phyloP scores from a whole-genome alignment of 768 basidiomycete species.

The Mycena venus region DNA sequence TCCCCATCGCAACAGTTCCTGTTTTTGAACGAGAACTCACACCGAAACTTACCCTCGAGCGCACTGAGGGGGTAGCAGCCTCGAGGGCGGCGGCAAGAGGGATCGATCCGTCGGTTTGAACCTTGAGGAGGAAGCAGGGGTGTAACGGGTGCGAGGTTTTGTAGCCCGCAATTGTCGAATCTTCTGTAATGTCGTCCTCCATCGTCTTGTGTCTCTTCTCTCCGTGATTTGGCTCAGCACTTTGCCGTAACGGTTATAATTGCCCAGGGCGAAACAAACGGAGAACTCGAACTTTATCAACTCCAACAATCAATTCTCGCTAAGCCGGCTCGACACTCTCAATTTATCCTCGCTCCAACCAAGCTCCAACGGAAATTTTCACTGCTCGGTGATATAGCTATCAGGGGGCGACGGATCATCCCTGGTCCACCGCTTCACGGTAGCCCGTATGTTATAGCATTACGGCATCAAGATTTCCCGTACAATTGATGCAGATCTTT shows the following conservation, averaged over 20 bases:
- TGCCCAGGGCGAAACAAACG: not conserved
- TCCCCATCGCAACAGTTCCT: no score
- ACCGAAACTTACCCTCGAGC: conserved; percentile 83
- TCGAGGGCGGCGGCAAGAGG: conserved; percentile 90
- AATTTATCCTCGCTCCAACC: not conserved
- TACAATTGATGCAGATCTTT: no score
- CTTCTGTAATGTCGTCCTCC: conserved; percentile 28
- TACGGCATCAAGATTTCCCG: no score
- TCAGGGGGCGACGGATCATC: not conserved
- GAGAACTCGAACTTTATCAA: not conserved
- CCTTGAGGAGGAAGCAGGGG: conserved; percentile 93
- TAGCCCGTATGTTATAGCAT: not conserved
- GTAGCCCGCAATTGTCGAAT: conserved; percentile 83
- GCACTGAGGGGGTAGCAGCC: conserved; percentile 81
- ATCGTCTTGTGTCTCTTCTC: conserved; percentile 40
- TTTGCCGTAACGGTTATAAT: conserved; percentile 44
- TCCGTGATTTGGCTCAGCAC: conserved; percentile 43
- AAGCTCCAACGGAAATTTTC: conserved; percentile 35
- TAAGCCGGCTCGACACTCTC: not conserved
- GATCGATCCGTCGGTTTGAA: conserved; percentile 91
- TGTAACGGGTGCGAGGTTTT: conserved; percentile 97
- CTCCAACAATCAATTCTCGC: not conserved
- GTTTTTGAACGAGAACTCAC: no score
- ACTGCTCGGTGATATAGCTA: conserved; percentile 11
- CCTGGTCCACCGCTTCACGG: not conserved